Percentiles rank a stretch among this genome's conserved stretches.
Conservation (phyloP, 2,329 filamentous ascomycete species). For the Westerdykella aurantiaca region DNA sequence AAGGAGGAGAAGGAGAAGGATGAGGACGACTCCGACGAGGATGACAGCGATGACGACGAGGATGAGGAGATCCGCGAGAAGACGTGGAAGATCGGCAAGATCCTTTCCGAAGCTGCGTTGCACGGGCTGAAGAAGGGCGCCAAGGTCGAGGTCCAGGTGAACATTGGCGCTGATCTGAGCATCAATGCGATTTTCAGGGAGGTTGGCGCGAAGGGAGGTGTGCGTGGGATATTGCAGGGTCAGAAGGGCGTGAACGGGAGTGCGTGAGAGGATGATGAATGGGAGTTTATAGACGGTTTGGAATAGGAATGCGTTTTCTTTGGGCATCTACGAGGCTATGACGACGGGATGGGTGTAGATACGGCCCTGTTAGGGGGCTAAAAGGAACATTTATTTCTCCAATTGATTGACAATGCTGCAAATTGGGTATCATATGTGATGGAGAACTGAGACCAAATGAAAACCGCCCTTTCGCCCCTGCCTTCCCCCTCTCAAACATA, state of each 20-base stretch:
- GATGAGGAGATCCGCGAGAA: slow-evolving; percentile 84
- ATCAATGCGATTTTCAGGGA: slow-evolving; percentile 78
- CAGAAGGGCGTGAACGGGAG: slow-evolving; percentile 20
- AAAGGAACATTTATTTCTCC: too few relatives aligned
- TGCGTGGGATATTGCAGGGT: slow-evolving; percentile 27
- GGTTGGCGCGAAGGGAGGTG: slow-evolving; percentile 77
- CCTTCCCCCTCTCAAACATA: slow-evolving; percentile 1
- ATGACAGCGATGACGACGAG: slow-evolving; percentile 65
- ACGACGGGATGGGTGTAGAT: too few relatives aligned
- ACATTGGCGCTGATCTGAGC: slow-evolving; percentile 71
- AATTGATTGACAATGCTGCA: too few relatives aligned
- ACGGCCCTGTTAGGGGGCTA: too few relatives aligned
- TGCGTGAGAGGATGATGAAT: not conserved
- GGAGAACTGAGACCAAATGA: too few relatives aligned
- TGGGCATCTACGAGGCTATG: too few relatives aligned
- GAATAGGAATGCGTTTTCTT: not conserved
- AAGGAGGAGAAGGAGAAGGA: slow-evolving; percentile 59
- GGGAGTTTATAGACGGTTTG: not conserved
- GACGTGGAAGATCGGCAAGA: slow-evolving; percentile 80
- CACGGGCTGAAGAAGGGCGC: slow-evolving; percentile 77
- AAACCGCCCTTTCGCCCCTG: too few relatives aligned
- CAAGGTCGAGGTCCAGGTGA: slow-evolving; percentile 92
- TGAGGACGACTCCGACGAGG: slow-evolving; percentile 58
- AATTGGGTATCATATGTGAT: too few relatives aligned
- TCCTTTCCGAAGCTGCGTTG: slow-evolving; percentile 80